Base-by-base conservation (phyloP, 1,284 basidiomycete species). In the Ganoderma sinense region DNA sequence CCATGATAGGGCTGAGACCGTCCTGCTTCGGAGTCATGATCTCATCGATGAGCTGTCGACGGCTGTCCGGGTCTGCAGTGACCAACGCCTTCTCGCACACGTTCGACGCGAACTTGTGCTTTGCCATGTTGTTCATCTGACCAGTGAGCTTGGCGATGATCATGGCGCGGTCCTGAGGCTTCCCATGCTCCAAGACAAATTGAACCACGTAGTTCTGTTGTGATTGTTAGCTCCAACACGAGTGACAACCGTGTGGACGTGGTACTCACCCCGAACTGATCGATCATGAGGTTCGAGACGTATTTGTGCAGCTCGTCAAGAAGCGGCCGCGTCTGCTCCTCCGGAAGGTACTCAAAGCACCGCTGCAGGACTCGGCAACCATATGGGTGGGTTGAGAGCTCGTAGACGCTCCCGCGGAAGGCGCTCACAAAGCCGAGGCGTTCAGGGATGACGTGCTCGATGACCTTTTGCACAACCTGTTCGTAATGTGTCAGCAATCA, bases 101-200 rank as follows among this genome's bases (percentile, higher is more conserved):
- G 77, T 99, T 99, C 6, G 95, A 97, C 0, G 97, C 97, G 78
- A 97, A 99, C 81, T 99, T 99, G 84, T 98, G 97, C 61, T 91
- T 89, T 1, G 94, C 88, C 86, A 97, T 89, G 71, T 86, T 84
- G 41, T 97, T 80, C 78, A 99, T 88, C 75, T 94, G 90, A 2
- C 95, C 94, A 29, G 89, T 90, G 69, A 98, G 87, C 76, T 90
- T 89, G 13, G 82, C 81, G 68, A 98, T 86, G 61, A 98, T 89
- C 68, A 87, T 82, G 8, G 85, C 84, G 63, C 89, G 88, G 79
- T 99, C 97, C 11, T 89, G 84, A 2, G 85, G 83, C 70, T 86
- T 86, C 1, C 96, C 96, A 66, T 93, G 87, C 76, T 96, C 93
- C 59, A 99, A 86, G 67, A 99, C 89, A 81, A 96, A 98, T 81